These are phyloP conservation scores for Auriscalpium vulgare DNA, from an alignment of 768 basidiomycete genomes.

Conservation along the genomic window DNA sequence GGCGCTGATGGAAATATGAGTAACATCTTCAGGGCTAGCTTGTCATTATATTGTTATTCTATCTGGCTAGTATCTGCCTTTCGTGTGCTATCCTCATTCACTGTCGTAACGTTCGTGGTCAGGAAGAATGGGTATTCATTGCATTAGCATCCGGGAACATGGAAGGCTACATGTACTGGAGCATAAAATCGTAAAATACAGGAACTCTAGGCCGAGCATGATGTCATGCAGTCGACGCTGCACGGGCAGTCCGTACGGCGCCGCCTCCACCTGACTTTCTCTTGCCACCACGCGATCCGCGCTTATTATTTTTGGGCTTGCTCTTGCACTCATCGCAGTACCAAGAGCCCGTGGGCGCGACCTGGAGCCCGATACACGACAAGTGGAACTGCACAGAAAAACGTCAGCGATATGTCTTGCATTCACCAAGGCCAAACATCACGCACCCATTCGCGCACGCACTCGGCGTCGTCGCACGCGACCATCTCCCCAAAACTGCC, in stretches of 20 bases:
- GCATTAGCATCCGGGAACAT: too few species aligned
- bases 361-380: conserved; percentile 58
- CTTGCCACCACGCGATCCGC: conserved; percentile 41
- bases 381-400: conserved; percentile 60
- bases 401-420: neutral
- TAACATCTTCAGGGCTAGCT: neutral
- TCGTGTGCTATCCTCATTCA: neutral
- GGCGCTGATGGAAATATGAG: conserved; percentile 6
- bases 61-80: neutral
- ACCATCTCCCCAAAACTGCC: conserved; percentile 93
- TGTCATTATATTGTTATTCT: neutral
- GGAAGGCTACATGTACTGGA: too few species aligned
- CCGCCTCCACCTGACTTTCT: conserved; percentile 25
- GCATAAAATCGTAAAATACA: too few species aligned
- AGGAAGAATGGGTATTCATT: too few species aligned
- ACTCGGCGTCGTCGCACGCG: conserved; percentile 76
- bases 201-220: too few species aligned
- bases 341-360: conserved; percentile 66
- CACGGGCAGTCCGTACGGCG: conserved; percentile 11
- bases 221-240: conserved; percentile 8
- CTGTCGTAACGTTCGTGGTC: too few species aligned
- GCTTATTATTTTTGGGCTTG: conserved; percentile 43
- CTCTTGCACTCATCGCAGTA: conserved; percentile 61
- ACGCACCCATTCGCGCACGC: conserved; percentile 88
- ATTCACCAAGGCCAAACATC: conserved; percentile 4